Evolutionary conservation across 2,329 filamentous ascomycete species (phyloP).

Genomic region (Cladosporium phlei): DNA sequence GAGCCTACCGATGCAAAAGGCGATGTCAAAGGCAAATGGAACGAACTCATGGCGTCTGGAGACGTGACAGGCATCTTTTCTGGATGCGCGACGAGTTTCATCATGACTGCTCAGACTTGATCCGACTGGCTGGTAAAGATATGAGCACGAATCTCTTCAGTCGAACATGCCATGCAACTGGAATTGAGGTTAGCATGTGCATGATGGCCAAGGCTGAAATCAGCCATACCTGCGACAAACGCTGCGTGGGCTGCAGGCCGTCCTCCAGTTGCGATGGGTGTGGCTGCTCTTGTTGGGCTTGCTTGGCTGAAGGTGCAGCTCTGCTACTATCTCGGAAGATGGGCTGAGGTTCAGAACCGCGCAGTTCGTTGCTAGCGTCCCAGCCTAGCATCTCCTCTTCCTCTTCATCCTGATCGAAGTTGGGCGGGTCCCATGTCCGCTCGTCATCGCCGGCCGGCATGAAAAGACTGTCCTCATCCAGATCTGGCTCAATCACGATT

Average conservation of each 20-base stretch:
- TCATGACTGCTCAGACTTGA: conserved; percentile 34
- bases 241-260: conserved; percentile 66
- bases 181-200: conserved; percentile 18
- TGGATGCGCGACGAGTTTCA: conserved; percentile 89
- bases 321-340: conserved; percentile 42
- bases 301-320: conserved; percentile 18
- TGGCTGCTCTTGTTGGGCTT: conserved; percentile 4
- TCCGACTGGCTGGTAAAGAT: neutral
- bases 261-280: conserved; percentile 19
- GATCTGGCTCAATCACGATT: conserved; percentile 51
- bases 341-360: conserved; percentile 38
- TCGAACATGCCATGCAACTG: conserved; percentile 38
- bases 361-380: conserved; percentile 65
- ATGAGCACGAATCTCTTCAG: conserved; percentile 21
- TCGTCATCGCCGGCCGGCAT: conserved; percentile 65
- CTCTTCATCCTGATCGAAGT: conserved; percentile 59
- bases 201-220: neutral
- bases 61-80: conserved; percentile 63
- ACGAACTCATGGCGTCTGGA: conserved; percentile 54
- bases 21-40: conserved; percentile 66
- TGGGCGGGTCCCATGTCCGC: conserved; percentile 65
- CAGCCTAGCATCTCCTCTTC: conserved; percentile 66
- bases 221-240: conserved; percentile 60
- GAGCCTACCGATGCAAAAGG: conserved; percentile 55
- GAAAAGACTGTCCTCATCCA: conserved; percentile 65